A percentile compares a stretch with the other conserved stretches of the same genome.
phyloP scores from a whole-genome alignment of 1,284 basidiomycete species.

The Wallemia ichthyophaga region DNA sequence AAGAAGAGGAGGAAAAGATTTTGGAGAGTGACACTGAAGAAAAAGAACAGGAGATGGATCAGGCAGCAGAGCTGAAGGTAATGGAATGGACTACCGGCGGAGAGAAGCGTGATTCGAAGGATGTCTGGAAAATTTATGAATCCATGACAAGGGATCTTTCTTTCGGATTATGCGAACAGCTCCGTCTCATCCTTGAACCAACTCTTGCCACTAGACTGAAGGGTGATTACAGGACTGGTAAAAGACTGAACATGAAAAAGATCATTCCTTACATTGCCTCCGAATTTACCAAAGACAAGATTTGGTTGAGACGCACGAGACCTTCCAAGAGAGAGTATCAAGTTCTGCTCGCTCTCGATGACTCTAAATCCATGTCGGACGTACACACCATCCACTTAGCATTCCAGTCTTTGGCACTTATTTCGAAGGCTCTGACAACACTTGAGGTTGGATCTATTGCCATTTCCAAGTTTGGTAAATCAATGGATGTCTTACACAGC shows the following conservation, averaged over 20 bases:
- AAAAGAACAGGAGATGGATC: slow-evolving; percentile 10
- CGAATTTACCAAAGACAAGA: slow-evolving; percentile 98
- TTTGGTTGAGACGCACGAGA: slow-evolving; percentile 82
- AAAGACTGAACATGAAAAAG: slow-evolving; percentile 96
- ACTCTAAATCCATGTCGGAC: slow-evolving; percentile 88
- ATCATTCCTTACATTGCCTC: slow-evolving; percentile 95
- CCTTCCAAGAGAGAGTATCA: slow-evolving; percentile 90
- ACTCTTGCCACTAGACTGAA: slow-evolving; percentile 77
- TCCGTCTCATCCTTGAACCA: slow-evolving; percentile 84
- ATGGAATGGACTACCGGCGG: slow-evolving; percentile 22
- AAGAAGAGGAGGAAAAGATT: slow-evolving; percentile 7
- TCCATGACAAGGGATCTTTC: slow-evolving; percentile 71
- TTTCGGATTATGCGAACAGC: slow-evolving; percentile 73
- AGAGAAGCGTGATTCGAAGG: slow-evolving; percentile 27
- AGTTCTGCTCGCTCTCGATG: slow-evolving; percentile 75
- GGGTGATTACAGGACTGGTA: slow-evolving; percentile 93
- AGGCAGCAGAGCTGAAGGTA: slow-evolving; percentile 29
- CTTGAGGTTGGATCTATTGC: slow-evolving; percentile 85
- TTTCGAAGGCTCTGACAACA: slow-evolving; percentile 62
- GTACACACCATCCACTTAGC: slow-evolving; percentile 76
- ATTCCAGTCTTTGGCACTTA: slow-evolving; percentile 73
- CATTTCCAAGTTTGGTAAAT: slow-evolving; percentile 67
- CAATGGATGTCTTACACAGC: slow-evolving; percentile 60
- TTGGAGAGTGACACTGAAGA: slow-evolving; percentile 5
- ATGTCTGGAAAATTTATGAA: slow-evolving; percentile 70